Base-by-base conservation (phyloP, 2,329 filamentous ascomycete genomes). In the Colletotrichum graminicola region DNA sequence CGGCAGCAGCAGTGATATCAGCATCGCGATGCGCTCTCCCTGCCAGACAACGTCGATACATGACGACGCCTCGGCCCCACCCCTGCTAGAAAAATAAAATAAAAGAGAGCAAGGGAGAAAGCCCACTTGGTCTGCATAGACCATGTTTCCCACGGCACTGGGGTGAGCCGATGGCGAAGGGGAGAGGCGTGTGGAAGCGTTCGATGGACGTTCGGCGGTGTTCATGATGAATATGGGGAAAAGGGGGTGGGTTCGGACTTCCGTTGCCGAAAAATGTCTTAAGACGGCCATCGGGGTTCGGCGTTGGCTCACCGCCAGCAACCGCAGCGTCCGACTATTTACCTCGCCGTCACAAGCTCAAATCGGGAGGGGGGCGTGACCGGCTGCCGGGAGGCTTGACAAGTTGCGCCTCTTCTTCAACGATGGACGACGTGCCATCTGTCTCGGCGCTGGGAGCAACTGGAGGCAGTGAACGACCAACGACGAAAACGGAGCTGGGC, bases 241-340 rank as follows among this genome's bases (percentile, higher is more conserved):
- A 10, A 10, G 6, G 41, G 64, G 64, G 60, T 36, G 62, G 51
- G 52, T 63, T 71, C 68, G 68, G 68, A 71, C 64, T 71, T 71
- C 68, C 64, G 59, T 68, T 43, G 63, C 67, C 67, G 67, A 67
- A 54, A 62, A 57, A 21, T 62, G 68, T 71, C 68, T 71, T 39
- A 47, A 59, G 11, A 54, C 68, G 65, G 68, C 23, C 52, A 29
- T 66, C 68, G 59, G 68, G 39, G 51, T 41, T 71, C 68, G 68
- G 68, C 68, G 68, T 61, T 67, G 65, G 52, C 23, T 29, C 55
- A 39, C 49, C 52, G 64, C 39, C 54, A 32, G 65, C 65, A 32
- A 68, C 55, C 43, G 32, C 59, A 39, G 67, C 39, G 59, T 2
- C 57, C 57, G 59, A 68, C 36, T 64, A 63, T 43, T 47, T 71